Percentiles rank a stretch among this genome's conserved stretches.
These are phyloP conservation scores for Kwoniella shandongensis DNA, from an alignment of 768 basidiomycete species.

Conservation along the genomic window DNA sequence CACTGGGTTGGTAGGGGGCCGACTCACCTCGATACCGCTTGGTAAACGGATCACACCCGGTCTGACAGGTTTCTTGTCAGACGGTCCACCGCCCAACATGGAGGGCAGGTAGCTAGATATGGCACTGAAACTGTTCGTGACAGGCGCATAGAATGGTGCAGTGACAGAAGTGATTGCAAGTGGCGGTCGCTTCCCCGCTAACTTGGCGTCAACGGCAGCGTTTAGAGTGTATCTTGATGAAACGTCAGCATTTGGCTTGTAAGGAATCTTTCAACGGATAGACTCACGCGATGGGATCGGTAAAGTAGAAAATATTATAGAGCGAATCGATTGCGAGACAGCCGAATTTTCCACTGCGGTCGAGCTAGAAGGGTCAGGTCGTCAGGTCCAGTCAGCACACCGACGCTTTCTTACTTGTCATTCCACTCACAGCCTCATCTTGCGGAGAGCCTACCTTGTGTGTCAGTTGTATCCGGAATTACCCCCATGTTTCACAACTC, in stretches of 20 bases:
- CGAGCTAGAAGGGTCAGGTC: conserved; percentile 45
- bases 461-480: neutral
- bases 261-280: too few relatives aligned
- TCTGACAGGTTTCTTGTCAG: conserved; percentile 37
- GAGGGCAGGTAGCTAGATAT: conserved; percentile 50
- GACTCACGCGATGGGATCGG: conserved; percentile 56
- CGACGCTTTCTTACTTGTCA: neutral
- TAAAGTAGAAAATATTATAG: conserved; percentile 57
- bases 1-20: neutral
- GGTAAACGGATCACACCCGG: conserved; percentile 51
- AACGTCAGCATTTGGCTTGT: neutral
- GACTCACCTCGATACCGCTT: conserved; percentile 51
- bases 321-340: conserved; percentile 56
- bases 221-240: conserved; percentile 55
- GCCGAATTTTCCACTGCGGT: conserved; percentile 56
- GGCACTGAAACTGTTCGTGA: conserved; percentile 51
- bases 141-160: conserved; percentile 48
- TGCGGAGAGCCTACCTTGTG: conserved; percentile 51
- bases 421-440: conserved; percentile 55
- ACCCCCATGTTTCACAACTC: conserved; percentile 6
- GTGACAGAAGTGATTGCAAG: conserved; percentile 52
- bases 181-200: conserved; percentile 38
- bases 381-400: neutral
- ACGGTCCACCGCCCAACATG: conserved; percentile 24
- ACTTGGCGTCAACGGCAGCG: conserved; percentile 55